These are phyloP conservation scores for Aspergillus sp. DNA, from an alignment of 2,329 filamentous ascomycete species.

Conservation along the genomic window DNA sequence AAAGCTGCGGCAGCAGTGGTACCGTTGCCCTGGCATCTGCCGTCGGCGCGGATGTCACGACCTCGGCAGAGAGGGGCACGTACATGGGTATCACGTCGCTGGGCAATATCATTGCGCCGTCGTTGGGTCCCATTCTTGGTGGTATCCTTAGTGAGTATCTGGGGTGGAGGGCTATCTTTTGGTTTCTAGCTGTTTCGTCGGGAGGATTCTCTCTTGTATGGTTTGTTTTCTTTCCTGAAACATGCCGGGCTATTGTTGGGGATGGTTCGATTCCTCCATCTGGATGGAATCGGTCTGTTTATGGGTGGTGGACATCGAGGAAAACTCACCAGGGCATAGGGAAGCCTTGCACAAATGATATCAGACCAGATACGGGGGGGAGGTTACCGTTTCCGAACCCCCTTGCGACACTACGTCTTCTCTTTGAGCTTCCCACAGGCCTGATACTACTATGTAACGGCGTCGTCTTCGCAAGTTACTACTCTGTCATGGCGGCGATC, in stretches of 20 bases:
- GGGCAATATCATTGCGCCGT: slow-evolving; percentile 42
- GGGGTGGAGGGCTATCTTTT: slow-evolving; percentile 64
- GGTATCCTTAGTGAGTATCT: slow-evolving; percentile 65
- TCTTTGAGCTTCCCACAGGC: slow-evolving; percentile 35
- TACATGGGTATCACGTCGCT: slow-evolving; percentile 40
- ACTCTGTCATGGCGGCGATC: slow-evolving; percentile 41
- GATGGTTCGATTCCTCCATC: slow-evolving; percentile 34
- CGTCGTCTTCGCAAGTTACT: slow-evolving; percentile 42
- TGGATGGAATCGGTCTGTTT: slow-evolving; percentile 25
- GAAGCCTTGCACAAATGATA: not conserved
- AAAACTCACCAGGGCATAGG: not conserved
- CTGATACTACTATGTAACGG: slow-evolving; percentile 39
- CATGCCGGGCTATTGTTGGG: slow-evolving; percentile 40
- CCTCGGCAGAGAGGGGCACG: slow-evolving; percentile 39
- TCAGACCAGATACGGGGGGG: not conserved
- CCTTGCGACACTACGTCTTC: slow-evolving; percentile 33
- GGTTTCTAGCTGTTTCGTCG: slow-evolving; percentile 61
- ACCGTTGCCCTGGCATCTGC: slow-evolving; percentile 42
- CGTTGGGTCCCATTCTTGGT: slow-evolving; percentile 63
- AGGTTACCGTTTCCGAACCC: slow-evolving; percentile 39
- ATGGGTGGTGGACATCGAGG: not conserved
- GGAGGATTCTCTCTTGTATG: slow-evolving; percentile 55
- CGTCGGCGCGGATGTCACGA: slow-evolving; percentile 42
- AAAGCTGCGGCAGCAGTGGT: slow-evolving; percentile 43
- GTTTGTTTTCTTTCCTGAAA: slow-evolving; percentile 56